These are phyloP conservation scores for Citrus sinensis DNA, from an alignment of 345 rosid genomes.

Conservation along the genomic window DNA sequence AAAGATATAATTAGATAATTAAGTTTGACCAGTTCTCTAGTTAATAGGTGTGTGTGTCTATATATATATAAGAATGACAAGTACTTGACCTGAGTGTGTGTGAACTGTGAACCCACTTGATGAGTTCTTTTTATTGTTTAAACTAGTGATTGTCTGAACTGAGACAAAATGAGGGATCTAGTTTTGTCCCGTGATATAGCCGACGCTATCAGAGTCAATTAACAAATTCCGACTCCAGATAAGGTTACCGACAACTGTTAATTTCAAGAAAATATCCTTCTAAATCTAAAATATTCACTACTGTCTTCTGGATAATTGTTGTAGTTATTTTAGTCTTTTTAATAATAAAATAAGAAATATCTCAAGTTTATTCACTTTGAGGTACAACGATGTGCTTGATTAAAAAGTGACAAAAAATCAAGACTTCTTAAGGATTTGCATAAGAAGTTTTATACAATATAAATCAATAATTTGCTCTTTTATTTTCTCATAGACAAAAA, in stretches of 20 bases:
- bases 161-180: conserved; percentile 12
- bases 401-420: too few relatives aligned
- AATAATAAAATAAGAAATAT: too few relatives aligned
- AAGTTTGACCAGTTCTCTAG: conserved; percentile 29
- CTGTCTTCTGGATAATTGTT: not conserved
- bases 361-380: too few relatives aligned
- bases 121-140: not conserved
- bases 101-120: not conserved
- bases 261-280: not conserved
- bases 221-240: not conserved
- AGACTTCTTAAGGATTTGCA: too few relatives aligned
- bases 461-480: not conserved
- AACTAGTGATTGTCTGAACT: conserved; percentile 1
- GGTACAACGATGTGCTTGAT: too few relatives aligned
- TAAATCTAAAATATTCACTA: not conserved
- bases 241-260: conserved; percentile 22
- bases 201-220: not conserved
- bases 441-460: too few relatives aligned
- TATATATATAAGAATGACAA: not conserved
- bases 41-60: too few relatives aligned
- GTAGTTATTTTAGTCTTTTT: too few relatives aligned
- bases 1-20: not conserved
- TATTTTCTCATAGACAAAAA: not conserved
- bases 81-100: conserved; percentile 15
- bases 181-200: conserved; percentile 27